These are phyloP conservation scores for Debaryomyces sp. DNA, from an alignment of 1,139 yeast genomes.

Conservation along the genomic window DNA sequence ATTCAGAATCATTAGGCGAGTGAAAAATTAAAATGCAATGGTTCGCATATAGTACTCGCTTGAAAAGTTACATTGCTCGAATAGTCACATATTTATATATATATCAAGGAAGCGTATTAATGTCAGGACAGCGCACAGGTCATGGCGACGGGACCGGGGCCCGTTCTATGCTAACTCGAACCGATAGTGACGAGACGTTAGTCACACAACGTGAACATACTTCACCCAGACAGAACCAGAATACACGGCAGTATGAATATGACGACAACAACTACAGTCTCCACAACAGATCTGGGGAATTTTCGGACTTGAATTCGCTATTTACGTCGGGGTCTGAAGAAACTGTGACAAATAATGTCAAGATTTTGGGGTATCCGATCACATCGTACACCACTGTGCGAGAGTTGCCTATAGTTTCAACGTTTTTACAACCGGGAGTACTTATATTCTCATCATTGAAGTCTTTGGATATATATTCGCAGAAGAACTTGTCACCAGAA, in stretches of 20 bases:
- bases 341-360: conserved; percentile 26
- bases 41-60: background rate
- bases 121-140: background rate
- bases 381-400: conserved; percentile 22
- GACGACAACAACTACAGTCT: background rate
- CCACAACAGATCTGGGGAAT: conserved; percentile 7
- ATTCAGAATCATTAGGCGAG: background rate
- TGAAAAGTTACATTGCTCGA: background rate
- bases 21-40: background rate
- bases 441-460: conserved; percentile 23
- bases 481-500: conserved; percentile 7
- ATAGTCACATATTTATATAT: no score
- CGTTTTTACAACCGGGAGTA: conserved; percentile 33
- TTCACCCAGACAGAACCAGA: background rate
- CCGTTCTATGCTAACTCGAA: background rate
- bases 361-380: conserved; percentile 26
- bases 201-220: background rate
- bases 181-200: conserved; percentile 7
- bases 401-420: conserved; percentile 34
- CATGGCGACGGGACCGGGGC: background rate
- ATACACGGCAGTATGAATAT: background rate
- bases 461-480: conserved; percentile 19
- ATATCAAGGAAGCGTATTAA: background rate
- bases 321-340: conserved; percentile 29
- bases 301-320: conserved; percentile 22